phyloP scores from a whole-genome alignment of 371 early-diverging fungal species.

The Massospora cicadina region DNA sequence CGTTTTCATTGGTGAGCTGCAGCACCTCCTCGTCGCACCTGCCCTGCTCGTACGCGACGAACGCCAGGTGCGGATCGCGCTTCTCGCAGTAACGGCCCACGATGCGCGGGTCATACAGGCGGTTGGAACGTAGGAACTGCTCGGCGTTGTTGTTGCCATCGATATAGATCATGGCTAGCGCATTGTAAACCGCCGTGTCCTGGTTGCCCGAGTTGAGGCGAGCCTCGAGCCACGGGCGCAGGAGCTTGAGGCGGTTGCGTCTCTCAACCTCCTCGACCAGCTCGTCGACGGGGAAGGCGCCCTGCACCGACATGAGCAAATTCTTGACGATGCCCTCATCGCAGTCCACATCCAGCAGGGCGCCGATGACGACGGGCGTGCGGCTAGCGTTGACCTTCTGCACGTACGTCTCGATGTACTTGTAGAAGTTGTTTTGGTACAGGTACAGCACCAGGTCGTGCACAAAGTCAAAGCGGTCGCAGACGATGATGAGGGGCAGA shows the following conservation, averaged over 20 bases:
- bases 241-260: conserved; percentile 88
- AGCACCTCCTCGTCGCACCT: conserved; percentile 86
- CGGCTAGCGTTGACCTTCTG: conserved; percentile 91
- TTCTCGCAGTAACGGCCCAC: conserved; percentile 96
- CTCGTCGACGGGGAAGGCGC: conserved; percentile 62
- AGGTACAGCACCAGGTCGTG: conserved; percentile 91
- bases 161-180: conserved; percentile 95
- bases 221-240: conserved; percentile 82
- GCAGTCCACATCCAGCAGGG: conserved; percentile 93
- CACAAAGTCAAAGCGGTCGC: conserved; percentile 91
- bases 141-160: conserved; percentile 97
- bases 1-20: conserved; percentile 84
- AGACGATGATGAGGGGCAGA: conserved; percentile 91
- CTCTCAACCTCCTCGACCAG: conserved; percentile 87
- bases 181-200: conserved; percentile 84
- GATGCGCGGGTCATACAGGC: conserved; percentile 64
- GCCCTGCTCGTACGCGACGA: conserved; percentile 85
- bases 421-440: conserved; percentile 78
- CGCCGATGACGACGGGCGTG: conserved; percentile 90
- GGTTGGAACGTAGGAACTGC: conserved; percentile 82
- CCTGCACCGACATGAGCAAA: conserved; percentile 58
- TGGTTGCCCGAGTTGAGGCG: conserved; percentile 68
- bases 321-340: conserved; percentile 85
- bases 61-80: conserved; percentile 92
- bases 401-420: conserved; percentile 95